A percentile compares a stretch with the other conserved stretches of the same genome.
phyloP scores from a whole-genome alignment of 805 yeast genomes.

The Komagataella phaffii region DNA sequence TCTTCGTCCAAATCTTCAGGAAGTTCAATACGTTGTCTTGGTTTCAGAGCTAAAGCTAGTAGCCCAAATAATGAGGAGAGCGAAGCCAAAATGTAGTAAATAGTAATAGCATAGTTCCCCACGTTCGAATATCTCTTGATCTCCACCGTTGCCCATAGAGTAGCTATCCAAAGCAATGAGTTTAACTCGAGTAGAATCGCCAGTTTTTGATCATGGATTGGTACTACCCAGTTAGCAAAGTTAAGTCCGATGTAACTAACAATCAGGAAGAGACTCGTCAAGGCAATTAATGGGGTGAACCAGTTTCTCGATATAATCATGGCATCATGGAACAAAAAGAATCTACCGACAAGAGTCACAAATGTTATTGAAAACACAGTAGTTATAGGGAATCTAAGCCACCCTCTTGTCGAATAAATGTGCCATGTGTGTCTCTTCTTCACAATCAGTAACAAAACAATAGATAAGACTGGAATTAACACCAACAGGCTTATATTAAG shows the following conservation, averaged over 20 bases:
- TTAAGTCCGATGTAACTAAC: slow-evolving; percentile 45
- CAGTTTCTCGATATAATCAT: slow-evolving; percentile 37
- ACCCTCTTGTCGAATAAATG: slow-evolving; percentile 25
- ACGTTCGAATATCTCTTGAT: slow-evolving; percentile 34
- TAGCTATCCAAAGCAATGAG: slow-evolving; percentile 39
- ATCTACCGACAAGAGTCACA: slow-evolving; percentile 21
- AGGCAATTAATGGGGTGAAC: slow-evolving; percentile 32
- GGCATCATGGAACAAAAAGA: slow-evolving; percentile 31
- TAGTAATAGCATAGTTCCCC: slow-evolving; percentile 36
- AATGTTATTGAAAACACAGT: slow-evolving; percentile 28
- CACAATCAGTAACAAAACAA: slow-evolving; percentile 33
- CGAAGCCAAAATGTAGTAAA: slow-evolving; percentile 32
- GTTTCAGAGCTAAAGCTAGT: slow-evolving; percentile 26
- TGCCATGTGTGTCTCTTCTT: slow-evolving; percentile 34
- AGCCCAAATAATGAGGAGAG: slow-evolving; percentile 38
- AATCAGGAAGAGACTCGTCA: slow-evolving; percentile 33
- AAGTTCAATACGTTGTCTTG: slow-evolving; percentile 3
- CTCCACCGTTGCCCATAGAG: slow-evolving; percentile 36
- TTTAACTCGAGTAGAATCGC: slow-evolving; percentile 41
- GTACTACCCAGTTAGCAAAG: slow-evolving; percentile 25
- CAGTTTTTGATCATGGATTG: slow-evolving; percentile 48
- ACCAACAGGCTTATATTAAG: slow-evolving; percentile 39
- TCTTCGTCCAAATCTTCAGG: not conserved
- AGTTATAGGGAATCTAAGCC: slow-evolving; percentile 49
- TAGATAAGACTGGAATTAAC: slow-evolving; percentile 37